phyloP scores from a whole-genome alignment of 225 moss, liverwort and hornwort genomes.

The Sphagnum contortum region DNA sequence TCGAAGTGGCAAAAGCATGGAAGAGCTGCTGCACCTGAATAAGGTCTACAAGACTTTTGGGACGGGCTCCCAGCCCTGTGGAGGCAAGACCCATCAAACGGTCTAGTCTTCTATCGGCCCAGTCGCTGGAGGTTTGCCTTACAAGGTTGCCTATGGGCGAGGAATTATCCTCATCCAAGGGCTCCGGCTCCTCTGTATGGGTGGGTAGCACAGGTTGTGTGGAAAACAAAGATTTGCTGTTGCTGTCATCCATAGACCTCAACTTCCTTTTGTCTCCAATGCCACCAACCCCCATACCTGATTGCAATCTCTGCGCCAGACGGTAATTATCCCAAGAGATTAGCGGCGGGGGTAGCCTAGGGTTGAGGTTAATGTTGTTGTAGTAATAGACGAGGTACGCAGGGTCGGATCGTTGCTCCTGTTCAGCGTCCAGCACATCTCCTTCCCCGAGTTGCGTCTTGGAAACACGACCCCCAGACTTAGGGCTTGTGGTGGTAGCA shows the following conservation, averaged over 20 bases:
- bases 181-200: slow-evolving; percentile 91
- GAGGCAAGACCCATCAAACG: slow-evolving; percentile 29
- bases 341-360: slow-evolving; percentile 75
- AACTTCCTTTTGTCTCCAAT: slow-evolving; percentile 80
- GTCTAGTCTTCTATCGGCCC: slow-evolving; percentile 56
- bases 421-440: slow-evolving; percentile 57
- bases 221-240: slow-evolving; percentile 92
- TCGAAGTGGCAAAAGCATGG: too few species aligned
- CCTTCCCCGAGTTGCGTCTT: slow-evolving; percentile 44
- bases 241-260: slow-evolving; percentile 85
- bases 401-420: slow-evolving; percentile 88
- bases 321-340: slow-evolving; percentile 90
- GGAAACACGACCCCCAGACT: slow-evolving; percentile 20
- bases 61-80: slow-evolving; percentile 77
- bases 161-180: slow-evolving; percentile 61
- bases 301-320: slow-evolving; percentile 71
- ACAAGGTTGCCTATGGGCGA: slow-evolving; percentile 57
- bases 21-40: slow-evolving; percentile 51
- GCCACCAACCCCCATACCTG: slow-evolving; percentile 69
- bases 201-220: slow-evolving; percentile 86
- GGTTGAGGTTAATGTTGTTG: slow-evolving; percentile 80
- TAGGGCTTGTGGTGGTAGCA: slow-evolving; percentile 31
- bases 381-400: slow-evolving; percentile 84
- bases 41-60: slow-evolving; percentile 91
- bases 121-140: slow-evolving; percentile 61